Conservation (phyloP, 768 basidiomycete species). For the Leucogyrophana mollusca region DNA sequence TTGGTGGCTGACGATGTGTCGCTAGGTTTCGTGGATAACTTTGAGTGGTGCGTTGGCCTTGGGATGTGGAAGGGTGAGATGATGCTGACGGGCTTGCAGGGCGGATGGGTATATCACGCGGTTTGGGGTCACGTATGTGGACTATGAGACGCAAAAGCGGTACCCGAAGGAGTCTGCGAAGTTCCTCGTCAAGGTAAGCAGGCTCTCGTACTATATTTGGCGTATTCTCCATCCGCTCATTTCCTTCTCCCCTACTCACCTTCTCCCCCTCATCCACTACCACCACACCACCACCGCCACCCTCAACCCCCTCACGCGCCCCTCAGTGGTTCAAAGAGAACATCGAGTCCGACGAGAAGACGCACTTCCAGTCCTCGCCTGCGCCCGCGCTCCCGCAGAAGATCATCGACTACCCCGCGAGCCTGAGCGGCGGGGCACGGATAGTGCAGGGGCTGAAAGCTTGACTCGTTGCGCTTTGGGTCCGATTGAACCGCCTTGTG, state of each 20-base stretch:
- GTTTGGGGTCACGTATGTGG: conserved; percentile 71
- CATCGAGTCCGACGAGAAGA: conserved; percentile 12
- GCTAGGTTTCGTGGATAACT: conserved; percentile 65
- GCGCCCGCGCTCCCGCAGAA: not conserved
- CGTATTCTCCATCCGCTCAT: not conserved
- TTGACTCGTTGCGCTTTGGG: conserved; percentile 4
- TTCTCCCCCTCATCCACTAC: not conserved
- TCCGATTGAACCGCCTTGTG: not conserved
- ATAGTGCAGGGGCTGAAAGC: not conserved
- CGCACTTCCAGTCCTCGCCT: not conserved
- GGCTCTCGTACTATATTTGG: not conserved
- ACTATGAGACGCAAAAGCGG: conserved; percentile 66
- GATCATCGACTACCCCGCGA: not conserved
- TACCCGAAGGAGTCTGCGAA: conserved; percentile 62
- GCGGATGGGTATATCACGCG: conserved; percentile 69
- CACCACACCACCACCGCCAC: too few relatives aligned
- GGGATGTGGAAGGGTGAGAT: not conserved
- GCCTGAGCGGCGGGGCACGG: not conserved
- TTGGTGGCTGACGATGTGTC: conserved; percentile 1
- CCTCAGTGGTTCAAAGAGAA: conserved; percentile 31
- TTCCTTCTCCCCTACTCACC: not conserved
- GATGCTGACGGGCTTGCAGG: conserved; percentile 19
- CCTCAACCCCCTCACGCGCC: not conserved
- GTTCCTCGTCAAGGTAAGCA: conserved; percentile 51
- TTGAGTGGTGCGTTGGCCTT: conserved; percentile 50